Conservation (phyloP, 2,329 filamentous ascomycete species). For the Hymenoscyphus fructigenus region DNA sequence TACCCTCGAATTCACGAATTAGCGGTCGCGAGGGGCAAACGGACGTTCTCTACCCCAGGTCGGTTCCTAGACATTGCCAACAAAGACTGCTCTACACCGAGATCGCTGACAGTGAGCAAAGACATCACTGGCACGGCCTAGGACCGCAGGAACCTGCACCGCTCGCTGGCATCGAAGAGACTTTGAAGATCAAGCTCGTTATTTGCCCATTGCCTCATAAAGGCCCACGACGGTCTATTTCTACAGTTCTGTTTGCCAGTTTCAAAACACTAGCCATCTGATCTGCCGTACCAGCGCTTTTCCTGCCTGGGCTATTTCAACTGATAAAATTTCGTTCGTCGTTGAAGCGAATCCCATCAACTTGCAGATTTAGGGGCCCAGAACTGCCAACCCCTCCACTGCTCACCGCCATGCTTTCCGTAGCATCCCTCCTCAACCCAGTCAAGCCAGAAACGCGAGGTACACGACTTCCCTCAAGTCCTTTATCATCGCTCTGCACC, state of each 20-base stretch:
- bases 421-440: slow-evolving; percentile 67
- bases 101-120: slow-evolving; percentile 32
- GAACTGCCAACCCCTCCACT: slow-evolving; percentile 22
- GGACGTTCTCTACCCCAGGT: slow-evolving; percentile 37
- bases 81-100: slow-evolving; percentile 48
- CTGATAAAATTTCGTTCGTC: slow-evolving; percentile 24
- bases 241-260: slow-evolving; percentile 31
- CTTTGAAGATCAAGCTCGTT: slow-evolving; percentile 26
- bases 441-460: slow-evolving; percentile 40
- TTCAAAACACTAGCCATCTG: slow-evolving; percentile 26
- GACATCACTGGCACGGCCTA: slow-evolving; percentile 27
- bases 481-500: slow-evolving; percentile 32
- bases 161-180: slow-evolving; percentile 29
- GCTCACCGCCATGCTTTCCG: slow-evolving; percentile 56
- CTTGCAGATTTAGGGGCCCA: slow-evolving; percentile 31
- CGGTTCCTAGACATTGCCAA: slow-evolving; percentile 50
- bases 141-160: slow-evolving; percentile 30
- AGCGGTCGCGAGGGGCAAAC: slow-evolving; percentile 52
- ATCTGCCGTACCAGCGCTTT: slow-evolving; percentile 23
- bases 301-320: slow-evolving; percentile 17
- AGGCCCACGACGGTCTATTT: slow-evolving; percentile 23
- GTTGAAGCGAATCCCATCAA: slow-evolving; percentile 22
- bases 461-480: slow-evolving; percentile 45
- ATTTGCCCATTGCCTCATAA: slow-evolving; percentile 27
- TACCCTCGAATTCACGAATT: slow-evolving; percentile 43